phyloP scores from a whole-genome alignment of 2,329 filamentous ascomycete genomes.

The Phialocephala subalpina region DNA sequence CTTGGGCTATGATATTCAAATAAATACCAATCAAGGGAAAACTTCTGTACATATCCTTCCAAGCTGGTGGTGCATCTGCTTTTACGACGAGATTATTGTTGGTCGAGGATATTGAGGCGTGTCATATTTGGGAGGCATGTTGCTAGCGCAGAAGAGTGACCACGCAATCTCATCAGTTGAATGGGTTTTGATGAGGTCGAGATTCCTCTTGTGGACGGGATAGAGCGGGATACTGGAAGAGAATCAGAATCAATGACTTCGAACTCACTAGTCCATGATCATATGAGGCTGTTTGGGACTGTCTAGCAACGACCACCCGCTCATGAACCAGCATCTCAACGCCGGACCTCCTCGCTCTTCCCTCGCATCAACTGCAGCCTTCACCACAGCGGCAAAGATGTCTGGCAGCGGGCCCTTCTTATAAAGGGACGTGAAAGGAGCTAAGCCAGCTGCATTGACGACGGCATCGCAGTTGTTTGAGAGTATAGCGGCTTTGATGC shows the following conservation, averaged over 20 bases:
- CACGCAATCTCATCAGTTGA: conserved; percentile 30
- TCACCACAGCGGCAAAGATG: conserved; percentile 37
- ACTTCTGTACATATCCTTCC: conserved; percentile 15
- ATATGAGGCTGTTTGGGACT: conserved; percentile 31
- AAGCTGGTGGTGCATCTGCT: conserved; percentile 24
- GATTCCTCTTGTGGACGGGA: conserved; percentile 35
- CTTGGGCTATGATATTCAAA: conserved; percentile 27
- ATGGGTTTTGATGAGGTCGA: conserved; percentile 33
- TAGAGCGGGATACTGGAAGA: conserved; percentile 33
- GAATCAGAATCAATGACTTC: conserved; percentile 8
- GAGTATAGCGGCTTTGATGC: conserved; percentile 36
- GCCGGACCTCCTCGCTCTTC: conserved; percentile 31
- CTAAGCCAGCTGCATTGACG: conserved; percentile 39
- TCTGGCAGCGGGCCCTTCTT: conserved; percentile 28
- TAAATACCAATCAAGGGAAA: conserved; percentile 28
- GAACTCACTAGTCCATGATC: conserved; percentile 32
- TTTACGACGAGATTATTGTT: conserved; percentile 32
- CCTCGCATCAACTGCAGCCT: conserved; percentile 33
- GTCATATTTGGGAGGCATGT: conserved; percentile 33
- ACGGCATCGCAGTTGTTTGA: conserved; percentile 39
- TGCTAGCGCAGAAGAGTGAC: conserved; percentile 38
- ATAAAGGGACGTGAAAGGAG: conserved; percentile 26
- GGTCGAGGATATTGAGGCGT: conserved; percentile 30
- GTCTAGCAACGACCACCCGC: conserved; percentile 36
- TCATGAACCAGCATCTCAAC: conserved; percentile 38